These are phyloP conservation scores for Scutellaria barbata DNA, from an alignment of 257 asterid species.

Conservation along the genomic window DNA sequence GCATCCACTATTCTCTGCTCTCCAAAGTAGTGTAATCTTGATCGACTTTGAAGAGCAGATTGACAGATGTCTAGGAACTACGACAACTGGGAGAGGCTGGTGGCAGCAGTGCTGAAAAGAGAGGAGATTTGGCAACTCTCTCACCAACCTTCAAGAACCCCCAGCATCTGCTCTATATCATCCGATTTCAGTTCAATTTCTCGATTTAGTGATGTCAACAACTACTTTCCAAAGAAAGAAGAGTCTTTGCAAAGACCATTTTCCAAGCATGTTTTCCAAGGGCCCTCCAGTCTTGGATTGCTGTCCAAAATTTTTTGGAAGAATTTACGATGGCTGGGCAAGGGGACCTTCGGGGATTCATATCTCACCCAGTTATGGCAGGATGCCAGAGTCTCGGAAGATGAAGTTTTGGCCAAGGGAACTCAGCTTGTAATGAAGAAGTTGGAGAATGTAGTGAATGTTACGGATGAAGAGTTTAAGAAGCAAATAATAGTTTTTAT, in stretches of 20 bases:
- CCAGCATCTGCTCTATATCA: background rate
- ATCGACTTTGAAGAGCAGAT: background rate
- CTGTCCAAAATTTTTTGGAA: background rate
- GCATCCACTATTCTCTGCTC: no score
- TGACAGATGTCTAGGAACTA: background rate
- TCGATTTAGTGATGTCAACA: background rate
- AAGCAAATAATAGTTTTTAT: background rate
- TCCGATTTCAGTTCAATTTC: background rate
- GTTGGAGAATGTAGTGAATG: background rate
- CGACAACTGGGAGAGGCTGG: constrained; percentile 8
- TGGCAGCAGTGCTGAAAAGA: background rate
- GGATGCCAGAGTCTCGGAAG: background rate
- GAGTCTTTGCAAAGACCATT: background rate
- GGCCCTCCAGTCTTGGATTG: background rate
- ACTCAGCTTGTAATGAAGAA: background rate
- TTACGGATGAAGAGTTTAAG: background rate
- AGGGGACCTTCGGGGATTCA: background rate
- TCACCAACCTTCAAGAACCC: background rate
- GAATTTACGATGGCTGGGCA: background rate
- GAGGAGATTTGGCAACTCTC: background rate
- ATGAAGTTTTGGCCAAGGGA: background rate
- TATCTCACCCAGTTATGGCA: background rate
- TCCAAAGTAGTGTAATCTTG: background rate
- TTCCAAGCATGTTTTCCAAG: background rate
- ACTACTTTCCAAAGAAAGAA: no score